Evolutionary conservation across 2,329 filamentous ascomycete genomes (phyloP).

Genomic region (Ilyonectria destructans): DNA sequence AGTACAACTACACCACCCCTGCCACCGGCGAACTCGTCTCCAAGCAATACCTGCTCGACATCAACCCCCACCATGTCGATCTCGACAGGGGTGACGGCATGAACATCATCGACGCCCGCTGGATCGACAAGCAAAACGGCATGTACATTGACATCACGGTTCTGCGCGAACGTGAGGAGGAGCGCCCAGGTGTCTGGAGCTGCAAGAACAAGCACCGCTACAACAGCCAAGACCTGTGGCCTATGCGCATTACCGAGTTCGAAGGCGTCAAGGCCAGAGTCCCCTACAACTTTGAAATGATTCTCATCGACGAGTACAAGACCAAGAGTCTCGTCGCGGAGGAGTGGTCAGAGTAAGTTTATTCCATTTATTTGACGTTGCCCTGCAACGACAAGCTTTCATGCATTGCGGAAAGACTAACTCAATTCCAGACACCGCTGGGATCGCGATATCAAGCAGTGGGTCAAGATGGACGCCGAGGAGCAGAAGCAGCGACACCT

Average conservation of each 20-base stretch:
- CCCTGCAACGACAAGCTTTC: not conserved
- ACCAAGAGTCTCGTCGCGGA: constrained; percentile 73
- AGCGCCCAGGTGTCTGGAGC: constrained; percentile 77
- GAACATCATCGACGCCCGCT: constrained; percentile 89
- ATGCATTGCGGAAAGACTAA: constrained; percentile 35
- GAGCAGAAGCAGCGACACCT: constrained; percentile 46
- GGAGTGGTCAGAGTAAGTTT: constrained; percentile 73
- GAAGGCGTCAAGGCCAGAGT: constrained; percentile 81
- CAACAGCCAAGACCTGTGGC: constrained; percentile 80
- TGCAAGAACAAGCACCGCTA: constrained; percentile 89
- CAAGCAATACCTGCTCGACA: constrained; percentile 79
- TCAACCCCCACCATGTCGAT: constrained; percentile 80
- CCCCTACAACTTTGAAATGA: constrained; percentile 78
- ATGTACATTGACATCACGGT: constrained; percentile 90
- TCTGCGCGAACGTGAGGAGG: constrained; percentile 76
- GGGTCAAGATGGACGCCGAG: constrained; percentile 65
- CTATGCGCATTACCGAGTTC: constrained; percentile 81
- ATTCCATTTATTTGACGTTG: constrained; percentile 19
- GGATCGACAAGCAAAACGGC: constrained; percentile 84
- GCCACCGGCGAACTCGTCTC: constrained; percentile 58
- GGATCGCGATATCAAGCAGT: constrained; percentile 71
- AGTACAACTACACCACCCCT: constrained; percentile 65
- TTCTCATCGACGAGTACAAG: constrained; percentile 78
- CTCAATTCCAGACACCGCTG: constrained; percentile 69
- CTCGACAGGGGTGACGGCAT: constrained; percentile 75